Evolutionary conservation across 2,329 filamentous ascomycete species (phyloP).

Genomic region (Fragosphaeria purpurea): DNA sequence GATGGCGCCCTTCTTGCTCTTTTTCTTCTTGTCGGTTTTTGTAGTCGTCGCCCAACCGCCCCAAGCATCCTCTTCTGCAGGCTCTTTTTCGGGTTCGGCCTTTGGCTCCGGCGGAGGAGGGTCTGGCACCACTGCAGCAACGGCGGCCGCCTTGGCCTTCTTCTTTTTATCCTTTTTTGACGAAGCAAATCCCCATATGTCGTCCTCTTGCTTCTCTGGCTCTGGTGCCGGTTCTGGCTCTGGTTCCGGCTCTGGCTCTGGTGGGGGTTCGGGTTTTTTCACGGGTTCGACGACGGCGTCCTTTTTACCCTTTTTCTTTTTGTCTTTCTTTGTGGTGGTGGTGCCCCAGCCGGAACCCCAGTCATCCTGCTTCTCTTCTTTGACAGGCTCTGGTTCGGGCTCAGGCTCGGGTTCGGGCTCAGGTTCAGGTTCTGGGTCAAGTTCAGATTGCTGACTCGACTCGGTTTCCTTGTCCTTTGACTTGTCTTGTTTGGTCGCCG

Average conservation of each 20-base stretch:
- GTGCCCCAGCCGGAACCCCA: conserved; percentile 7
- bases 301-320: conserved; percentile 19
- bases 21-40: conserved; percentile 8
- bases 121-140: conserved; percentile 2
- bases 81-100: conserved; percentile 1
- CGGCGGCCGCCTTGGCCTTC: conserved; percentile 14
- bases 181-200: conserved; percentile 3
- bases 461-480: background rate
- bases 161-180: conserved; percentile 9
- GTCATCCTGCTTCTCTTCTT: conserved; percentile 3
- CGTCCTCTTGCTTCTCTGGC: background rate
- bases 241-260: conserved; percentile 15
- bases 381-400: conserved; percentile 10
- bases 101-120: conserved; percentile 7
- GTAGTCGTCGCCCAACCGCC: background rate
- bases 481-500: background rate
- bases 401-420: conserved; percentile 8
- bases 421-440: background rate
- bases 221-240: conserved; percentile 1
- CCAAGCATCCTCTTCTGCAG: conserved; percentile 1
- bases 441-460: background rate
- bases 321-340: conserved; percentile 13
- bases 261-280: conserved; percentile 10
- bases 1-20: conserved; percentile 1
- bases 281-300: conserved; percentile 8